Percentiles rank a stretch among this genome's conserved stretches.
Conservation (phyloP, 2,329 filamentous ascomycete species). For the Neurospora crassa region DNA sequence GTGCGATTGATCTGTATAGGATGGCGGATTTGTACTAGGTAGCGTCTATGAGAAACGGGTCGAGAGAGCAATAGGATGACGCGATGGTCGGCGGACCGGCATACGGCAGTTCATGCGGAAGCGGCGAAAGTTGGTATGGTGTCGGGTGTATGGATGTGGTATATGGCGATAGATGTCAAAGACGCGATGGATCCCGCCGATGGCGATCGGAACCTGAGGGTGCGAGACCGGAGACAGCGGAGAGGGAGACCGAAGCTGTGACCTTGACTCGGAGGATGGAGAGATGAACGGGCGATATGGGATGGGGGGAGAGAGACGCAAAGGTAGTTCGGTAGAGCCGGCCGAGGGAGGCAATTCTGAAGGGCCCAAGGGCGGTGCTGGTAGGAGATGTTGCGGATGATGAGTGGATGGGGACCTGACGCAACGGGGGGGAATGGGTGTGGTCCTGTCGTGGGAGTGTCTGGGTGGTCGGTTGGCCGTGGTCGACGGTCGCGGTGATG, state of each 20-base stretch:
- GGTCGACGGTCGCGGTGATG: neutral
- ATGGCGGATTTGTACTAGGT: neutral
- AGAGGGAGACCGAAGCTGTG: neutral
- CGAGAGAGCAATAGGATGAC: neutral
- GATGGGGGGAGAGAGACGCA: neutral
- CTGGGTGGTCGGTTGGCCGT: neutral
- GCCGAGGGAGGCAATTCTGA: neutral
- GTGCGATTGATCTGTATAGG: neutral
- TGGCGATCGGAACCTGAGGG: neutral
- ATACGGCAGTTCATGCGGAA: neutral
- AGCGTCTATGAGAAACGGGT: neutral
- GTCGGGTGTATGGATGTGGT: neutral
- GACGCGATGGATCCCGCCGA: neutral
- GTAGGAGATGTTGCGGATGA: neutral
- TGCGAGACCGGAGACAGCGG: neutral
- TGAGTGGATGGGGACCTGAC: neutral
- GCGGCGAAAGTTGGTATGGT: neutral
- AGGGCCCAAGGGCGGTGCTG: neutral
- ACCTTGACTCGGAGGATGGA: neutral
- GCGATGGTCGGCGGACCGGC: neutral
- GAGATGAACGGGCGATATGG: neutral
- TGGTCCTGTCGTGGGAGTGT: neutral
- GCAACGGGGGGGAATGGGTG: neutral
- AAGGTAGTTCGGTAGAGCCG: neutral
- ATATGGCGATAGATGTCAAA: neutral